These are phyloP conservation scores for Suhomyces coccinellae DNA, from an alignment of 1,139 yeast genomes.

Conservation along the genomic window DNA sequence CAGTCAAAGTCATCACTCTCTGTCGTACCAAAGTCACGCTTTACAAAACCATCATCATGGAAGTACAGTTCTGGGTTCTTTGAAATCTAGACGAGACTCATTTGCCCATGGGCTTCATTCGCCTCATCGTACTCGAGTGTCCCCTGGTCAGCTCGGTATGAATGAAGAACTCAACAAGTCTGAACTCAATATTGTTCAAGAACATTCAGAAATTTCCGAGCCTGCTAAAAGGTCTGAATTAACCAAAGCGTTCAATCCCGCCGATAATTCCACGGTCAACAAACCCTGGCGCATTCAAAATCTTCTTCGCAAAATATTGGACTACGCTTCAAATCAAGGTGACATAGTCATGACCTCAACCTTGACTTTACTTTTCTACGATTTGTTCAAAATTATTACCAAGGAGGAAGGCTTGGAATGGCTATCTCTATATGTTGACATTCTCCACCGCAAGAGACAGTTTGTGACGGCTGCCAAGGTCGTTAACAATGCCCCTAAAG, in stretches of 20 bases:
- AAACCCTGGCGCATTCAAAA: constrained; percentile 37
- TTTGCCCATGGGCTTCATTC: constrained; percentile 11
- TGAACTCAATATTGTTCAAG: constrained; percentile 16
- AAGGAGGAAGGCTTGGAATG: constrained; percentile 49
- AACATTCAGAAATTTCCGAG: constrained; percentile 5
- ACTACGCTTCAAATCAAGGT: constrained; percentile 62
- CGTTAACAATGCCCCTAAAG: constrained; percentile 46
- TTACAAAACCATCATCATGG: constrained; percentile 5
- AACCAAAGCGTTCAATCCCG: constrained; percentile 31
- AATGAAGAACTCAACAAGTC: constrained; percentile 7
- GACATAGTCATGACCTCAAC: constrained; percentile 65
- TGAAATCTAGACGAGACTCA: constrained; percentile 27
- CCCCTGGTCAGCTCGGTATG: constrained; percentile 9
- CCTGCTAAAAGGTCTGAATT: constrained; percentile 26
- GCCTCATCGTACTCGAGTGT: constrained; percentile 6
- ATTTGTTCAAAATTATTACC: constrained; percentile 25
- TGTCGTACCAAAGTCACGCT: neutral
- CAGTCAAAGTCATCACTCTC: constrained; percentile 12
- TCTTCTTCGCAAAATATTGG: constrained; percentile 45
- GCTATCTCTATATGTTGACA: constrained; percentile 57
- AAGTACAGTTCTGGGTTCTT: constrained; percentile 18
- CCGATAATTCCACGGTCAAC: constrained; percentile 8
- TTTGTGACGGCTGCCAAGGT: constrained; percentile 63
- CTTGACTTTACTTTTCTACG: constrained; percentile 56
- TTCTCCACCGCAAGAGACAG: constrained; percentile 51